Base-by-base conservation (phyloP, 2,329 filamentous ascomycete species). In the Harringtonia aguacate region DNA sequence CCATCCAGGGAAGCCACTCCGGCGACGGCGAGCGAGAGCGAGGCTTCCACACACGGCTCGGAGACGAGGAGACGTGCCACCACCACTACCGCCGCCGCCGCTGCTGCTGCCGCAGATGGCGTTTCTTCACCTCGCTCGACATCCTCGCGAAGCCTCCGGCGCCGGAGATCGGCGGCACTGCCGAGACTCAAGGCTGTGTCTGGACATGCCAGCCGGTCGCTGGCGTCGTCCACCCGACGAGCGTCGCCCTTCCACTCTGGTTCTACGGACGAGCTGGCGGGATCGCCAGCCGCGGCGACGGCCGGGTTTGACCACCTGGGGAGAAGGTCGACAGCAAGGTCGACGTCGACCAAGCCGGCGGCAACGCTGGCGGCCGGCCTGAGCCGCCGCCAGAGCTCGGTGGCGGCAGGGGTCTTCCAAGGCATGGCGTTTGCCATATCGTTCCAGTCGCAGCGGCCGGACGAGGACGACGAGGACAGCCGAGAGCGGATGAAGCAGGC, bases 351-450 rank as follows among this genome's bases (percentile, higher is more conserved):
- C 21, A 12, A 15, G 36, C 22, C 6, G 24, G 14, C 36, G 36
- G 27, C 20, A 8, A 48, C 45, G 50, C 50, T 20, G 13, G 27
- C 34, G 8, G 21, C 42, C 3, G 36, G 2, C 17, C 47, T 12
- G 27, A 50, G n/a, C 38, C 31, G 4, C 22, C 39, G 6, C 41
- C 47, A 18, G 45, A 44, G 17, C 35, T 39, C 31, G 39, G 34
- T 28, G 46, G 52, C 29, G 31, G 50, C 30, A 41, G 50, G 46
- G 10, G 48, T 94, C 0, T 95, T 97, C 55, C 64, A 73, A 1
- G 79, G 81, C 35, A 95, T 95, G 88, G 79, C 78, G 0, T 95
- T 97, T 61, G 88, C 88, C 0, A 74, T 95, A 12, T 90, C 87
- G 0, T 86, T 87, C 49, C 70, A 71, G 52, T 61, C 63, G 0